These are phyloP conservation scores for Juglanconis sp. DNA, from an alignment of 2,329 filamentous ascomycete genomes.

Conservation along the genomic window DNA sequence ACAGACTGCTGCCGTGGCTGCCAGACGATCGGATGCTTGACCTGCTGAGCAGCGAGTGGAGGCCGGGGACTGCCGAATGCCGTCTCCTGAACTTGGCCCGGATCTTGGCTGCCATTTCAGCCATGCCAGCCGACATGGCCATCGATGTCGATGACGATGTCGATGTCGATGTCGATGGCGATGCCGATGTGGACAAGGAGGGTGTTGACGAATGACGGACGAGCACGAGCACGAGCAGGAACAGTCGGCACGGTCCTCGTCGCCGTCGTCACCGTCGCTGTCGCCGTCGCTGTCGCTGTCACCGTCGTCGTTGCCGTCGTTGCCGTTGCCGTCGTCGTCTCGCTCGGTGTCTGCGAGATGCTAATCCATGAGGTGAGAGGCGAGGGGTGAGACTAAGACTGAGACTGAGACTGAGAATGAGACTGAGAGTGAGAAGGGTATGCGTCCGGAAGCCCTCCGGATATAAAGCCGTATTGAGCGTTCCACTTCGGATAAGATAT, in stretches of 20 bases:
- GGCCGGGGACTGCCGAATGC: constrained; percentile 34
- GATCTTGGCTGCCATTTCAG: constrained; percentile 45
- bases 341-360: background rate
- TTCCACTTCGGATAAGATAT: background rate
- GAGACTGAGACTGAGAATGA: background rate
- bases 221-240: background rate
- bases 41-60: constrained; percentile 34
- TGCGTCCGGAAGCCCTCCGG: background rate
- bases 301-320: background rate
- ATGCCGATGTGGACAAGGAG: background rate
- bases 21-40: constrained; percentile 24
- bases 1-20: constrained; percentile 27
- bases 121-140: constrained; percentile 30
- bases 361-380: background rate
- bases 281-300: background rate
- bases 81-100: constrained; percentile 44
- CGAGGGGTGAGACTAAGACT: background rate
- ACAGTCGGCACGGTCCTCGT: background rate
- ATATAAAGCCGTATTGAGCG: background rate
- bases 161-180: background rate
- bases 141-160: background rate
- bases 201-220: background rate
- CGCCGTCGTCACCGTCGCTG: background rate
- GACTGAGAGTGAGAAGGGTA: background rate
- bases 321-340: background rate